Conservation (phyloP, 2,329 filamentous ascomycete genomes). For the Pseudomassariella vexata region DNA sequence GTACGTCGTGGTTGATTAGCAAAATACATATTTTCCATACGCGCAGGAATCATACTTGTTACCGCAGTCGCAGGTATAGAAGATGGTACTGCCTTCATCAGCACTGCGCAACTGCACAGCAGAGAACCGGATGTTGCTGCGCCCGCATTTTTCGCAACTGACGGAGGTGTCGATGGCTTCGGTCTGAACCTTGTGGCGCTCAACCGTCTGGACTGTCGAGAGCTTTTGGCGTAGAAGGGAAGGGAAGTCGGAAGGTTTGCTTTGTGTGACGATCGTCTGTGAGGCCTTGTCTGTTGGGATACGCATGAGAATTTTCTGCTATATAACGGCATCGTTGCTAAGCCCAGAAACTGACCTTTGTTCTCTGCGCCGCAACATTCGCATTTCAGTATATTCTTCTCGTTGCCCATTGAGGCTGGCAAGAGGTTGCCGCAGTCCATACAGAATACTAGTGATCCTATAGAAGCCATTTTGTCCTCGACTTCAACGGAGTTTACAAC, state of each 20-base stretch:
- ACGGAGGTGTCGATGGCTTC: slow-evolving; percentile 59
- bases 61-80: slow-evolving; percentile 84
- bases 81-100: slow-evolving; percentile 90
- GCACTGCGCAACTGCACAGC: slow-evolving; percentile 83
- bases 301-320: too few relatives aligned
- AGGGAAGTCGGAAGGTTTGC: slow-evolving; percentile 87
- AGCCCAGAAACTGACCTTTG: slow-evolving; percentile 62
- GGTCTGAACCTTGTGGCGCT: slow-evolving; percentile 69
- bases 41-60: slow-evolving; percentile 56
- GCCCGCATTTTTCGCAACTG: slow-evolving; percentile 75
- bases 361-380: slow-evolving; percentile 82
- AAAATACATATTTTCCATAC: neutral
- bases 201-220: slow-evolving; percentile 79
- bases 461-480: slow-evolving; percentile 64
- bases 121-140: slow-evolving; percentile 77
- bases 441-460: slow-evolving; percentile 90
- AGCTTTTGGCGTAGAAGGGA: slow-evolving; percentile 81
- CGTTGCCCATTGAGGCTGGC: slow-evolving; percentile 70
- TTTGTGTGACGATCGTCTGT: slow-evolving; percentile 72
- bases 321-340: slow-evolving; percentile 7
- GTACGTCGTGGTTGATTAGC: slow-evolving; percentile 9
- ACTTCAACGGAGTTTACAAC: neutral
- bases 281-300: slow-evolving; percentile 69
- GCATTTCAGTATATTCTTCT: slow-evolving; percentile 72
- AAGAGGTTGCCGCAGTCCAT: slow-evolving; percentile 87